Conservation (phyloP, 164 flowering plant species). For the Stephania yunnanensis region DNA sequence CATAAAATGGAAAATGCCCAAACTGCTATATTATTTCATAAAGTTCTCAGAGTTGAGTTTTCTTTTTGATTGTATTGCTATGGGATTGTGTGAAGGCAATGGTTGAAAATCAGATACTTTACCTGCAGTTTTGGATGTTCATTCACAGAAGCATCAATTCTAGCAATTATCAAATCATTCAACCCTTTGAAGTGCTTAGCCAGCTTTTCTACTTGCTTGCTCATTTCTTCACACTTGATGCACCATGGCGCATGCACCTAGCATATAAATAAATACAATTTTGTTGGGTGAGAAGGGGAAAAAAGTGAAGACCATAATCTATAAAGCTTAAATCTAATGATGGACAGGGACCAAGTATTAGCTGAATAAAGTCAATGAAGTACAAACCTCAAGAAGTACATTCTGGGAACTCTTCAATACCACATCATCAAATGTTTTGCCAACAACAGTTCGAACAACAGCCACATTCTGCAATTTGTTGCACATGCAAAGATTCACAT, state of each 20-base stretch:
- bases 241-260: conserved; percentile 96
- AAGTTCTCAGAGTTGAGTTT: background rate
- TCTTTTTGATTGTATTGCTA: background rate
- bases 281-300: background rate
- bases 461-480: conserved; percentile 44
- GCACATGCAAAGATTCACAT: background rate
- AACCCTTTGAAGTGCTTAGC: conserved; percentile 80
- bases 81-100: background rate
- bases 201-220: conserved; percentile 83
- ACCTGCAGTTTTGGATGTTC: conserved; percentile 89
- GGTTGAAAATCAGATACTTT: background rate
- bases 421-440: conserved; percentile 76
- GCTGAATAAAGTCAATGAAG: background rate
- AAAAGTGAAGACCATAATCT: background rate
- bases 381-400: conserved; percentile 75
- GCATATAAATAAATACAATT: conserved; percentile 4
- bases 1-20: background rate
- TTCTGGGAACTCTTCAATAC: conserved; percentile 57
- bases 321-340: background rate
- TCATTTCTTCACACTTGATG: conserved; percentile 63
- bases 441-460: conserved; percentile 56
- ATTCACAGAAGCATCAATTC: conserved; percentile 83
- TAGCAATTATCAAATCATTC: conserved; percentile 56
- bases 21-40: background rate
- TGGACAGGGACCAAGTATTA: background rate